Evolutionary conservation across 2,329 filamentous ascomycete genomes (phyloP), one percentile per base, ranked within the genome.

Genomic region (Penicillium sp.): DNA sequence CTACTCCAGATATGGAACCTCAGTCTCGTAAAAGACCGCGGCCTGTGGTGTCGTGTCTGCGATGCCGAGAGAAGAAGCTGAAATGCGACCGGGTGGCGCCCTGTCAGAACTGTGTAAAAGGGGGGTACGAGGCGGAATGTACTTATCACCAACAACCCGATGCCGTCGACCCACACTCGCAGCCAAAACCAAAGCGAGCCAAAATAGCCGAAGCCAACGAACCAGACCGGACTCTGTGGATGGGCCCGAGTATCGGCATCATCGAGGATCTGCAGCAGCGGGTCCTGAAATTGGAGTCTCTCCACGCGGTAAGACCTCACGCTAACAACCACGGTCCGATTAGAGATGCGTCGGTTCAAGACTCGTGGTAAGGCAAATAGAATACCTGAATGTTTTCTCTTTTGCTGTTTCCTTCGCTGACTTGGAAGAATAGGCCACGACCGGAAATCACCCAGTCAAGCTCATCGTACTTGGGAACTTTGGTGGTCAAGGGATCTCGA

Each of bases 11-110:
- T 37, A 62, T 64, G 56, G 55, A 62, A 6, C 6, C 50, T 2
- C 43, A 48, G 9, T 43, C 56, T 6, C 64, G 63, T 16, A 67
- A 66, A 39, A 60, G 65, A 6, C 61, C 64, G 14, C 63, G 65
- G 1, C 65, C 64, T 0, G 63, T 66, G 6, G 61, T 68, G 0
- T 68, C 66, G 4, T 68, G 66, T 39, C 56, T 67, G 24, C 62
- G 66, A 22, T 68, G 66, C 49, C 53, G 66, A 50, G 59, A 62
- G 37, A 68, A 68, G 52, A 69, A 68, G 46, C 48, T 68, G 24
- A 69, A 67, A 53, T 68, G 65, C 54, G 64, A 68, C 52, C 61
- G 63, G 1, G 54, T 55, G 5, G 41, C 52, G 14, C 66, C 64
- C 7, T 68, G 66, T 41, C 53, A 65, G 55, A 68, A 68, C 43